These are phyloP conservation scores for Acanthamoeba culbertsoni DNA, from an alignment of 208 protist genomes.

Conservation along the genomic window DNA sequence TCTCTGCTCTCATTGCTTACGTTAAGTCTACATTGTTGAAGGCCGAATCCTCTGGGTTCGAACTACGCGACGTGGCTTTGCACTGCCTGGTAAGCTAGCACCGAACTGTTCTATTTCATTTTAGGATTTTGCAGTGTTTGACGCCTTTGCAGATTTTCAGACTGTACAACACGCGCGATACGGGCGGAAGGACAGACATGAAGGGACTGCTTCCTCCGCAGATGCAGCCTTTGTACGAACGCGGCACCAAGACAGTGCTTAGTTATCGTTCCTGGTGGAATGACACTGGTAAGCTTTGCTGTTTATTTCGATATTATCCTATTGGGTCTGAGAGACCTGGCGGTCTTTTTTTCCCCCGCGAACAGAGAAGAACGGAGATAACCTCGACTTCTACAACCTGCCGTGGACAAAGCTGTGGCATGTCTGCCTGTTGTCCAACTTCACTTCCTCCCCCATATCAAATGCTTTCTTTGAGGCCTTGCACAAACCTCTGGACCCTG, in stretches of 20 bases:
- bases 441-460: slow-evolving; percentile 9
- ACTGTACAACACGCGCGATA: background rate
- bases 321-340: background rate
- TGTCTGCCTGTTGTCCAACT: slow-evolving; percentile 5
- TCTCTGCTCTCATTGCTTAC: background rate
- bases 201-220: background rate
- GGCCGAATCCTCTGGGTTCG: background rate
- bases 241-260: background rate
- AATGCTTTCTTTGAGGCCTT: slow-evolving; percentile 3
- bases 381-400: slow-evolving; percentile 50
- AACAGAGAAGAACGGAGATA: slow-evolving; percentile 37
- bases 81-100: background rate
- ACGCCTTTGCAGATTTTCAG: background rate
- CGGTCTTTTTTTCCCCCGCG: background rate
- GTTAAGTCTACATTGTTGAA: background rate
- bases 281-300: background rate
- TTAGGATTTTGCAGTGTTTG: background rate
- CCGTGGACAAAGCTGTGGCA: slow-evolving; percentile 2
- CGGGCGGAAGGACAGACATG: background rate
- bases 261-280: slow-evolving; percentile 36
- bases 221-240: background rate
- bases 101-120: background rate
- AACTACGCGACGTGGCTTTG: background rate
- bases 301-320: background rate
- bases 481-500: background rate